Base-by-base conservation (phyloP, 2,329 filamentous ascomycete species). In the Hirsutella minnesotensis region DNA sequence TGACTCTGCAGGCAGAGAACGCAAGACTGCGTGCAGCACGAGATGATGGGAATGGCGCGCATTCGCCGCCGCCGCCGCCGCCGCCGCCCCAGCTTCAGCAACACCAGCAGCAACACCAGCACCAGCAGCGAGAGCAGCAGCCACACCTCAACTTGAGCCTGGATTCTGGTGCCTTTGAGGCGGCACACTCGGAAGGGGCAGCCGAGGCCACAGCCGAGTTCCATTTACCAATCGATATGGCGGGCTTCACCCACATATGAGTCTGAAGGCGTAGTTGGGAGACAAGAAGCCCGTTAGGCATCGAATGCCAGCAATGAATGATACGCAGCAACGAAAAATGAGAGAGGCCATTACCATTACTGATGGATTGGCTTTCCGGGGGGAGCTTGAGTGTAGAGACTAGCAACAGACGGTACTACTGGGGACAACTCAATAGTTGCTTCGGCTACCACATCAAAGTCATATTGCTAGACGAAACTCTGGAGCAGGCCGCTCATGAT, bases 1-100 rank as follows among this genome's bases (percentile, higher is more conserved):
- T 64, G 22, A 54, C 57, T n/a, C 62, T 77, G 19, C 70, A 74
- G 39, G 50, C 58, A 40, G 66, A 70, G 48, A 67, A 66, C 51
- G 46, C 65, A 43, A 59, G 60, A 43, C 59, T 70, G 21, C 46
- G 53, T 16, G 36, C 42, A n/a, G 42, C 38, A 22, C 20, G 22
- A 13, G 21, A 44, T 4, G 35, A 15, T 12, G 35, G 20, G 16
- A 21, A 7, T 18, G 16, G 18, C n/a, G 16, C 4, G 16, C 15
- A 18, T 9, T 27, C 24, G 24, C 33, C 15, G 16, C 16, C 33
- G 9, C 9, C 33, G 9, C 33, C 33, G 9, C n/a, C 16, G 7
- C 18, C 33, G 16, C 33, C n/a, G 31, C 31, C 12, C n/a, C 31
- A 34, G 31, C 31, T 13, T 15, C 31, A 34, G n/a, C 31, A 34